Base-by-base conservation (phyloP, 2,329 filamentous ascomycete species). In the Acrocalymma vagum region DNA sequence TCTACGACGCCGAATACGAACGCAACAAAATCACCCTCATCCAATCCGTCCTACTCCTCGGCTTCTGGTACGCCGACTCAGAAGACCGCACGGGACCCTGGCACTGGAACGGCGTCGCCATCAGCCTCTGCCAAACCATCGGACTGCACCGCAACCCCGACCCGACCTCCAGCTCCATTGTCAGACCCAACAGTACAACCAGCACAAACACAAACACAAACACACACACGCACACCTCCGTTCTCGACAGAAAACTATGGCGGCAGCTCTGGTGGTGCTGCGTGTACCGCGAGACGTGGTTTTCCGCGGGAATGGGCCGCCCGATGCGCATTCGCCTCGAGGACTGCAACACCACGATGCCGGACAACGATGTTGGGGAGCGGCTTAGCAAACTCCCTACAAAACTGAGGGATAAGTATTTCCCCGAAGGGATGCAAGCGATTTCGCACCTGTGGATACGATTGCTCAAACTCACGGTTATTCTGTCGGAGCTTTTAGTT, bases 201-300 rank as follows among this genome's bases (percentile, higher is more conserved):
- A 3, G 10, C 11, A 35, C 15, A 18, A 87, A 85, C 42, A 90
- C 89, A 6, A 85, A 82, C 55, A n/a, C n/a, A n/a, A n/a, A n/a
- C n/a, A n/a, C n/a, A n/a, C n/a, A n/a, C n/a, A n/a, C n/a, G n/a
- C n/a, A n/a, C n/a, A n/a, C n/a, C n/a, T n/a, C n/a, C n/a, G n/a
- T n/a, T n/a, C 90, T 96, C 81, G 81, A 88, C 25, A 71, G 75
- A 3, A 79, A 82, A 37, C 75, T 96, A 34, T 96, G 92, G 88
- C 96, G 95, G 73, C 82, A 92, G 37, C 93, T 96, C 55, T 97
- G 93, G 93, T 97, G 93, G 93, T 95, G 89, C 21, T 95, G 90
- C 51, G 96, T 95, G 63, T 96, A 96, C 83, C 86, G 92, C 38
- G 93, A 97, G 70, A 87, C 92, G 32, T 79, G 96, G 27, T 91